A percentile compares a stretch with the other conserved stretches of the same genome.
Conservation (phyloP, 768 basidiomycete species). For the Suillus weaverae region DNA sequence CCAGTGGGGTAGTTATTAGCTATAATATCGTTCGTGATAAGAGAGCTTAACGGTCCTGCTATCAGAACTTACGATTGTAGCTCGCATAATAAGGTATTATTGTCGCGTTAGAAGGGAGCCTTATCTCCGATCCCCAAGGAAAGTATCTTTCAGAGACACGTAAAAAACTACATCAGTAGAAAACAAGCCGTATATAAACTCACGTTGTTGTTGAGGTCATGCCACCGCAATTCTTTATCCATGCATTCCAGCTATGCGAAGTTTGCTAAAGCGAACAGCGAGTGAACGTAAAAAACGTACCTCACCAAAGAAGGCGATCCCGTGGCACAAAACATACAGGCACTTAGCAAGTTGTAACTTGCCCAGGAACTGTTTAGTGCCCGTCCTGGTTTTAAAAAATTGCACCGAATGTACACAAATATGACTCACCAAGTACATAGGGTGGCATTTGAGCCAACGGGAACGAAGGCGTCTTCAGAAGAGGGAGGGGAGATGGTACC, state of each 20-base stretch:
- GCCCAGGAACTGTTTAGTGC: slow-evolving; percentile 26
- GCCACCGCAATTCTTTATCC: slow-evolving; percentile 18
- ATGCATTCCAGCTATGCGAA: slow-evolving; percentile 21
- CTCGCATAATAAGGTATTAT: slow-evolving; percentile 29
- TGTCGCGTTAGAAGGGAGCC: slow-evolving; percentile 8
- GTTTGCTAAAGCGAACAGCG: slow-evolving; percentile 7
- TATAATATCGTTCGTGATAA: slow-evolving; percentile 11
- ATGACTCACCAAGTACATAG: slow-evolving; percentile 25
- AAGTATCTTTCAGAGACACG: slow-evolving; percentile 21
- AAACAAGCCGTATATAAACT: neutral
- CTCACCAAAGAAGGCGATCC: slow-evolving; percentile 12
- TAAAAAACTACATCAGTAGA: neutral
- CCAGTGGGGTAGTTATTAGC: slow-evolving; percentile 19
- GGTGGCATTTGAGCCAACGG: slow-evolving; percentile 16
- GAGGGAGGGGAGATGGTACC: neutral
- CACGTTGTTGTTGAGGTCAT: slow-evolving; percentile 21
- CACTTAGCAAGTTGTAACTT: slow-evolving; percentile 30
- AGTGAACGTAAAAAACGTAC: slow-evolving; percentile 10
- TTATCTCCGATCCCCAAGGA: slow-evolving; percentile 14
- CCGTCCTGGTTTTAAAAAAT: neutral
- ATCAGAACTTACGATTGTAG: slow-evolving; percentile 21
- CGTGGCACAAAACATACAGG: slow-evolving; percentile 22
- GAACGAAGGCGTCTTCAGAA: slow-evolving; percentile 13
- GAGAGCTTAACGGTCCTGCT: neutral
- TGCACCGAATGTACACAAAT: neutral